Conservation (phyloP, 2,329 filamentous ascomycete genomes). For the Phyllosticta paracitricarpa region DNA sequence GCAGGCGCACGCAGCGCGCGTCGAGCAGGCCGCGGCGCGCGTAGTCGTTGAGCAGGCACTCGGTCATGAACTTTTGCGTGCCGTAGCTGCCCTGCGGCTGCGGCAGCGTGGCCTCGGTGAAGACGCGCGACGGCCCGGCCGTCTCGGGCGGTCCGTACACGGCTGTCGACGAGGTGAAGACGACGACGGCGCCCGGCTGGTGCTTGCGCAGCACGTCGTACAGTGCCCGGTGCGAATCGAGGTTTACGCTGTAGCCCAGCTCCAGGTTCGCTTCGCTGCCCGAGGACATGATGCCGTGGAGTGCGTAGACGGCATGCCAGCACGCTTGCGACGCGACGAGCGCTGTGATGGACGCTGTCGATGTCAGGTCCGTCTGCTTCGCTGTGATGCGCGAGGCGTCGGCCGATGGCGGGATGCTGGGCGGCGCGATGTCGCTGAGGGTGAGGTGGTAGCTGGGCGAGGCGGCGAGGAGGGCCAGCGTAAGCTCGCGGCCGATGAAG, state of each 20-base stretch:
- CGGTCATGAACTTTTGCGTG: slow-evolving; percentile 49
- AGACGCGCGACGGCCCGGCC: slow-evolving; percentile 18
- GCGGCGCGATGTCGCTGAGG: slow-evolving; percentile 13
- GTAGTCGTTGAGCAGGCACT: slow-evolving; percentile 50
- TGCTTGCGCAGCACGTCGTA: slow-evolving; percentile 40
- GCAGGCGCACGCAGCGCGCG: slow-evolving; percentile 47
- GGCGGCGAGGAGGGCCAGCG: slow-evolving; percentile 11
- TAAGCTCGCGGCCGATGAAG: slow-evolving; percentile 15
- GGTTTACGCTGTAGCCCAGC: slow-evolving; percentile 46
- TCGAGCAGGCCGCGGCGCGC: slow-evolving; percentile 46
- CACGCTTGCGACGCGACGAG: background rate
- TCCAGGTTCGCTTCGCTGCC: slow-evolving; percentile 49
- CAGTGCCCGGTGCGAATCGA: slow-evolving; percentile 43
- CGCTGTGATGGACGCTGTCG: background rate
- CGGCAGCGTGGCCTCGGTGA: slow-evolving; percentile 31
- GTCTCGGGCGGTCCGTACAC: slow-evolving; percentile 47
- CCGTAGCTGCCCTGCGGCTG: slow-evolving; percentile 52
- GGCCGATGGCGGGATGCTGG: slow-evolving; percentile 6
- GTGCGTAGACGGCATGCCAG: slow-evolving; percentile 35
- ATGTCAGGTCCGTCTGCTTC: slow-evolving; percentile 12
- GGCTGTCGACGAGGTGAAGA: slow-evolving; percentile 49
- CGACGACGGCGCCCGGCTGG: slow-evolving; percentile 42
- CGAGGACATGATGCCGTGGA: slow-evolving; percentile 56
- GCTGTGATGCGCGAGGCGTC: slow-evolving; percentile 3
- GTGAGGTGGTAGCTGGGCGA: slow-evolving; percentile 10